Conservation (phyloP, 2,329 filamentous ascomycete genomes). For the Exserohilum rostratum region DNA sequence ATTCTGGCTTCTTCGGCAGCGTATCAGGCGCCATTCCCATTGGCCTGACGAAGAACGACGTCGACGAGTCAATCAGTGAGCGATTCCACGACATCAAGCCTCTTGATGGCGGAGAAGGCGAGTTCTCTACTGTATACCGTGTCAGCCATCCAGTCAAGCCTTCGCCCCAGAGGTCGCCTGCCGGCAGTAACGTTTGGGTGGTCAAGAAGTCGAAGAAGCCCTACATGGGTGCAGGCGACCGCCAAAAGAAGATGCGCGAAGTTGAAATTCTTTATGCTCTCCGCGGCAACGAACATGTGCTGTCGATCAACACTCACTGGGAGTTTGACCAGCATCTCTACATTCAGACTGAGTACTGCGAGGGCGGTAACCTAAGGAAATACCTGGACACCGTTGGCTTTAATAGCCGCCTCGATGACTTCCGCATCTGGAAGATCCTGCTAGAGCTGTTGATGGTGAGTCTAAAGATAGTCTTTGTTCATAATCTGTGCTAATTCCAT, state of each 20-base stretch:
- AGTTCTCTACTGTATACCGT: slow-evolving; percentile 91
- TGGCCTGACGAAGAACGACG: slow-evolving; percentile 70
- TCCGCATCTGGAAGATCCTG: slow-evolving; percentile 97
- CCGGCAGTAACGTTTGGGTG: slow-evolving; percentile 68
- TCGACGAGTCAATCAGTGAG: slow-evolving; percentile 74
- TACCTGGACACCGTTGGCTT: slow-evolving; percentile 84
- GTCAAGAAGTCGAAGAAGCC: slow-evolving; percentile 91
- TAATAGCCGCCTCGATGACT: slow-evolving; percentile 89
- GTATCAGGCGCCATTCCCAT: slow-evolving; percentile 65
- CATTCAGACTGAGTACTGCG: slow-evolving; percentile 97
- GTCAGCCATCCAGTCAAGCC: slow-evolving; percentile 62
- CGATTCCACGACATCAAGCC: slow-evolving; percentile 77
- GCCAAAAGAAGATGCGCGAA: slow-evolving; percentile 83
- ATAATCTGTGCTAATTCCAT: slow-evolving; percentile 29
- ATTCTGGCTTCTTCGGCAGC: slow-evolving; percentile 63
- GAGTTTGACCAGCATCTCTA: slow-evolving; percentile 85
- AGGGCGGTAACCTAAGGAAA: slow-evolving; percentile 86
- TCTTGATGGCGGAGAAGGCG: slow-evolving; percentile 78
- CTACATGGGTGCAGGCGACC: slow-evolving; percentile 77
- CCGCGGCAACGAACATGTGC: slow-evolving; percentile 79
- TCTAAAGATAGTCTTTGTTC: slow-evolving; percentile 20
- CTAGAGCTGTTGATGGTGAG: slow-evolving; percentile 82
- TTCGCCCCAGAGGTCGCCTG: slow-evolving; percentile 35
- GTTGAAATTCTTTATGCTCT: slow-evolving; percentile 80
- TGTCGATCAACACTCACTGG: slow-evolving; percentile 86